Percentiles rank a stretch among this genome's conserved stretches.
These are phyloP conservation scores for Monosporozyma servazzii DNA, from an alignment of 805 yeast genomes.

Conservation along the genomic window DNA sequence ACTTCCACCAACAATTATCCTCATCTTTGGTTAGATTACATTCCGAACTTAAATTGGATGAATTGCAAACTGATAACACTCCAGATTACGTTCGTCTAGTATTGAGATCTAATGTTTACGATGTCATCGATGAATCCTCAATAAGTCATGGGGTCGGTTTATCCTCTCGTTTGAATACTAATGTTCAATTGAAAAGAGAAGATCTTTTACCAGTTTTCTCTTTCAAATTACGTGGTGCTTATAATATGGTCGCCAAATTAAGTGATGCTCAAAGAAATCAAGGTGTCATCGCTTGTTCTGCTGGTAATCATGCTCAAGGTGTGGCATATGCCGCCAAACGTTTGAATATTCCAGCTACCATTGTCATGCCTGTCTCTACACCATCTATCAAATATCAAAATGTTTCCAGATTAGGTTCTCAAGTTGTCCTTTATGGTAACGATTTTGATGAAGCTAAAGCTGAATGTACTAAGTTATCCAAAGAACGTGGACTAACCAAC, in stretches of 20 bases:
- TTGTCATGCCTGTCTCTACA: conserved; percentile 96
- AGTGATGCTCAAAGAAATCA: conserved; percentile 45
- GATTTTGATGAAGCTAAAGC: conserved; percentile 92
- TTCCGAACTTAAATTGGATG: conserved; percentile 33
- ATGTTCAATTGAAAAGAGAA: conserved; percentile 77
- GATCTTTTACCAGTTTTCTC: conserved; percentile 92
- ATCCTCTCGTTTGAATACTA: conserved; percentile 65
- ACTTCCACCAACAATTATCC: conserved; percentile 10
- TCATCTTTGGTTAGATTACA: conserved; percentile 22
- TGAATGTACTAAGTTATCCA: conserved; percentile 69
- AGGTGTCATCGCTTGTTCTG: conserved; percentile 97
- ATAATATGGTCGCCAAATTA: conserved; percentile 89
- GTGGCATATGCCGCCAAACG: conserved; percentile 87
- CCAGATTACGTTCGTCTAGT: conserved; percentile 94
- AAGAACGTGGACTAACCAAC: conserved; percentile 66
- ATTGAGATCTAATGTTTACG: conserved; percentile 87
- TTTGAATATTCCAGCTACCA: conserved; percentile 84
- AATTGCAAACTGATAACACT: conserved; percentile 48
- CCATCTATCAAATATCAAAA: conserved; percentile 91
- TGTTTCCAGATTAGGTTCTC: conserved; percentile 86
- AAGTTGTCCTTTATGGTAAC: conserved; percentile 86
- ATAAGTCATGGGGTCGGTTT: conserved; percentile 65
- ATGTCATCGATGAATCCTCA: conserved; percentile 88
- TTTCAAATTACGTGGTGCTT: conserved; percentile 94
- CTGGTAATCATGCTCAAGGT: conserved; percentile 99